Evolutionary conservation across 2,329 filamentous ascomycete genomes (phyloP).

Genomic region (Cephalotrichum gorgonifer): DNA sequence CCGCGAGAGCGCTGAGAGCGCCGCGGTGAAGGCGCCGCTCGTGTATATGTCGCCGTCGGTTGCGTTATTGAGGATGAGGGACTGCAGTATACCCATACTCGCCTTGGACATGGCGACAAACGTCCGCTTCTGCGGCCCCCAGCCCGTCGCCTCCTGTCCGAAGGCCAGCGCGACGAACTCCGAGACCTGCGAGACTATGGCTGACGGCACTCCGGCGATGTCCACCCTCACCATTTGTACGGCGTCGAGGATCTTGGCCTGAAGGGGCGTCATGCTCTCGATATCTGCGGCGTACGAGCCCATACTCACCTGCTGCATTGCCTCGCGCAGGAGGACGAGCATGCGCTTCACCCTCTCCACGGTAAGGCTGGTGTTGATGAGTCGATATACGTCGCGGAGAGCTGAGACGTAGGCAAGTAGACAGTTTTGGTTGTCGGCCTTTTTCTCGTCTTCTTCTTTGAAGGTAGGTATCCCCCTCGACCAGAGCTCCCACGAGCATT

Average conservation of each 20-base stretch:
- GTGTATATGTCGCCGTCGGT: conserved; percentile 57
- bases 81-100: conserved; percentile 61
- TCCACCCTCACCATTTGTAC: conserved; percentile 60
- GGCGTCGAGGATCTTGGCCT: conserved; percentile 57
- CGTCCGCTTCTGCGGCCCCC: conserved; percentile 49
- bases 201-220: conserved; percentile 51
- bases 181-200: conserved; percentile 59
- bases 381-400: conserved; percentile 66
- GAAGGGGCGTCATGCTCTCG: conserved; percentile 63
- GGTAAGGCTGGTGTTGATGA: conserved; percentile 56
- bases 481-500: conserved; percentile 62
- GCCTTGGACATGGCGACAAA: conserved; percentile 85
- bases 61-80: conserved; percentile 48
- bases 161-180: conserved; percentile 65
- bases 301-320: conserved; percentile 59
- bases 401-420: conserved; percentile 75
- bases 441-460: conserved; percentile 25
- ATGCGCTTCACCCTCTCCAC: conserved; percentile 55
- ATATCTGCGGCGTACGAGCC: conserved; percentile 61
- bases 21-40: conserved; percentile 54
- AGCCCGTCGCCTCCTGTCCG: conserved; percentile 20
- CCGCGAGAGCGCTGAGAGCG: conserved; percentile 55
- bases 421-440: conserved; percentile 65
- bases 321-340: conserved; percentile 58
- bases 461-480: conserved; percentile 50